A percentile compares a stretch with the other conserved stretches of the same genome.
phyloP scores from a whole-genome alignment of 768 basidiomycete genomes.

The Pulveroboletus sp. region DNA sequence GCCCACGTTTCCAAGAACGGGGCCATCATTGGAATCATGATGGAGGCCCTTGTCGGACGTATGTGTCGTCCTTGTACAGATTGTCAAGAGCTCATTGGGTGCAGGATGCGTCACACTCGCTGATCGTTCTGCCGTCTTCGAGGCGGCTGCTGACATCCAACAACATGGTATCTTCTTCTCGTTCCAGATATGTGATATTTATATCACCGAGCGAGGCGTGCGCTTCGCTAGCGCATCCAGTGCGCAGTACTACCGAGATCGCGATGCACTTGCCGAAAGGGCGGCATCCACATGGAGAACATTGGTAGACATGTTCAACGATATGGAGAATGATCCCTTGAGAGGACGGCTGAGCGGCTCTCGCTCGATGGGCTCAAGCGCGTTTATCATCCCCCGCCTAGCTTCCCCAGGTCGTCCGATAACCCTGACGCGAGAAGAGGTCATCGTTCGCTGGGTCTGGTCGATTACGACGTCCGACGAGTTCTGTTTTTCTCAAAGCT shows the following conservation, averaged over 20 bases:
- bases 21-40: slow-evolving; percentile 28
- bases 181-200: slow-evolving; percentile 20
- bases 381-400: slow-evolving; percentile 25
- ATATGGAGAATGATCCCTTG: slow-evolving; percentile 4
- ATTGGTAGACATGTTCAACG: slow-evolving; percentile 19
- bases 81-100: slow-evolving; percentile 5
- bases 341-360: not conserved
- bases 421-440: slow-evolving; percentile 13
- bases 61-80: not conserved
- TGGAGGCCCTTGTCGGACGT: slow-evolving; percentile 27
- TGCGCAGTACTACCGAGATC: slow-evolving; percentile 17
- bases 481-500: not conserved
- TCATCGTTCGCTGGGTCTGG: slow-evolving; percentile 20
- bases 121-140: slow-evolving; percentile 27
- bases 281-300: slow-evolving; percentile 17
- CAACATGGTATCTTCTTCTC: slow-evolving; percentile 23
- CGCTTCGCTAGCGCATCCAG: slow-evolving; percentile 23
- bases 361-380: not conserved
- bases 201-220: slow-evolving; percentile 27
- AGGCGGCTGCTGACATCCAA: slow-evolving; percentile 31
- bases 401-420: slow-evolving; percentile 21
- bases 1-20: slow-evolving; percentile 31
- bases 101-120: slow-evolving; percentile 19
- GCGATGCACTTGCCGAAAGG: slow-evolving; percentile 22
- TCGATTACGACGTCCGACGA: slow-evolving; percentile 15